Percentiles rank a stretch among this genome's conserved stretches.
Evolutionary conservation across 75 land plant species (phyloP).

Genomic region (Pinus tabuliformis): DNA sequence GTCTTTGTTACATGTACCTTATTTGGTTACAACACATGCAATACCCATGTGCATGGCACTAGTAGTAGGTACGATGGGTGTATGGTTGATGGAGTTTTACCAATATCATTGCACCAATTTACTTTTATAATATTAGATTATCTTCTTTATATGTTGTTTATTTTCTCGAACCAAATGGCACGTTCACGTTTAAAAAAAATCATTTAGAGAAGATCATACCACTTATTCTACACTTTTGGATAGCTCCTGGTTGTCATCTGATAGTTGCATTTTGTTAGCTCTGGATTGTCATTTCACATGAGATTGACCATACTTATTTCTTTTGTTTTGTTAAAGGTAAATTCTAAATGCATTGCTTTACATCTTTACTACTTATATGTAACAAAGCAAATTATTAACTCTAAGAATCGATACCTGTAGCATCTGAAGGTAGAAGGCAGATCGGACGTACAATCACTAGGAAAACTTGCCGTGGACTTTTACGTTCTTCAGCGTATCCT

Average conservation of each 20-base stretch:
- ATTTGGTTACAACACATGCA: background rate
- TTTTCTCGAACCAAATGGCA: background rate
- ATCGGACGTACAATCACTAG: too few relatives aligned
- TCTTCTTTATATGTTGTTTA: background rate
- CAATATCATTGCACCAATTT: too few relatives aligned
- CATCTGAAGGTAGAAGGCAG: too few relatives aligned
- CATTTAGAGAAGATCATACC: background rate
- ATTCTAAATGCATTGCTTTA: too few relatives aligned
- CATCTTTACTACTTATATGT: too few relatives aligned
- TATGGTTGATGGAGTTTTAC: too few relatives aligned
- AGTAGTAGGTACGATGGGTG: background rate
- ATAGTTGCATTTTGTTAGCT: background rate
- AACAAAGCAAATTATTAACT: too few relatives aligned
- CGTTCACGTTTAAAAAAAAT: background rate
- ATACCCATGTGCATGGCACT: background rate
- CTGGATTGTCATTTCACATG: too few relatives aligned
- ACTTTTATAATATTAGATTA: background rate
- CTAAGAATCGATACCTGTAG: too few relatives aligned
- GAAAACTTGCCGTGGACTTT: too few relatives aligned
- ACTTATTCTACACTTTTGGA: background rate
- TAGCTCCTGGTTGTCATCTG: background rate
- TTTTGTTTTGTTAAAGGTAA: background rate
- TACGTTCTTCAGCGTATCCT: too few relatives aligned
- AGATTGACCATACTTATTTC: background rate
- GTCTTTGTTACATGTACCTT: background rate